Percentiles rank a stretch among this genome's conserved stretches.
Evolutionary conservation across 2,329 filamentous ascomycete genomes (phyloP).

Genomic region (Neurospora sp.): DNA sequence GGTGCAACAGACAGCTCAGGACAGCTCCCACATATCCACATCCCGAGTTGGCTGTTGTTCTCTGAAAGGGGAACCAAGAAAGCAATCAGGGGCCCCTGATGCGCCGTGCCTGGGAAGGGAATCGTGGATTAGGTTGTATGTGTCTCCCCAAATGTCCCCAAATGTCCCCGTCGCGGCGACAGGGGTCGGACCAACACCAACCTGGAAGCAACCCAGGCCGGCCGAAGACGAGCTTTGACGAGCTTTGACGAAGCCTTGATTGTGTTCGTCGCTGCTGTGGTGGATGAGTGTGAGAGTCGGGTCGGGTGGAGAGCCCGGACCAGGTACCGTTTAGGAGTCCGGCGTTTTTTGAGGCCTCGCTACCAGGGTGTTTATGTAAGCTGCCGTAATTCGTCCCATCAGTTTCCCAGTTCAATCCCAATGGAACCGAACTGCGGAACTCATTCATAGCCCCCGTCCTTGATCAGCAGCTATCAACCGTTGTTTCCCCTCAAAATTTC

Average conservation of each 20-base stretch:
- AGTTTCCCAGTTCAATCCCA: neutral
- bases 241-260: neutral
- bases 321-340: neutral
- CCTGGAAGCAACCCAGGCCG: neutral
- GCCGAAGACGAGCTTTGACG: neutral
- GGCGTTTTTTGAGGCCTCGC: neutral
- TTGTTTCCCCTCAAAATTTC: conserved; percentile 18
- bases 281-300: neutral
- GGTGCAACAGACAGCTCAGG: neutral
- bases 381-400: neutral
- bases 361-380: neutral
- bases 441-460: neutral
- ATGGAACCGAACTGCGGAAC: neutral
- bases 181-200: neutral
- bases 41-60: neutral
- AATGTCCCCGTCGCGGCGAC: neutral
- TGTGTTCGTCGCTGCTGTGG: neutral
- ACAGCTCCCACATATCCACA: neutral
- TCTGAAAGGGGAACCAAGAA: neutral
- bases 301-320: neutral
- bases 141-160: neutral
- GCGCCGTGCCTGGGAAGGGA: neutral
- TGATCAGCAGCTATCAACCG: conserved; percentile 13
- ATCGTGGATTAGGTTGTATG: neutral
- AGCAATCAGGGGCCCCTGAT: neutral